A percentile compares a stretch with the other conserved stretches of the same genome.
Conservation (phyloP, 192 early-diverging fungal species). For the Backusella australiensis region DNA sequence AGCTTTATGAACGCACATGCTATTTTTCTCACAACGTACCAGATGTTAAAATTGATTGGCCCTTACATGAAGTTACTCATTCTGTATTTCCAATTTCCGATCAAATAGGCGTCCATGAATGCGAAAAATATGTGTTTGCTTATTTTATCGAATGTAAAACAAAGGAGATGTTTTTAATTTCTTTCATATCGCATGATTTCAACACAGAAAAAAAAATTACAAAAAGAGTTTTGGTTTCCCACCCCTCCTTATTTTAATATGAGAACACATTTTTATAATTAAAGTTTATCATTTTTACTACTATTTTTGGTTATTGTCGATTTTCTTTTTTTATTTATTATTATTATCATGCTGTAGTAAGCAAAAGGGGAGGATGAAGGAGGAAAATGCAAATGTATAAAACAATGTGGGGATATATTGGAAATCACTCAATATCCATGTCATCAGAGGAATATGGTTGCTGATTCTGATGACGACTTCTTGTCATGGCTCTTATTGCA, state of each 20-base stretch:
- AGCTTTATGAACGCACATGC: constrained; percentile 2
- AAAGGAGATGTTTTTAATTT: background rate
- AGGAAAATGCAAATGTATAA: background rate
- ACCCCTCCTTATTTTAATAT: background rate
- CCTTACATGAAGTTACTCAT: background rate
- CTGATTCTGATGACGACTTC: background rate
- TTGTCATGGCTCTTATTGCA: background rate
- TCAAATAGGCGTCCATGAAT: background rate
- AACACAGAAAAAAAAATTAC: background rate
- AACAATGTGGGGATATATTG: background rate
- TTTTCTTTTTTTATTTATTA: background rate
- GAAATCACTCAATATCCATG: background rate
- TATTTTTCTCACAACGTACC: constrained; percentile 3
- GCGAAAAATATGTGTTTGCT: background rate
- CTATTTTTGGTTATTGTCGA: background rate
- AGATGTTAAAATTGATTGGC: background rate
- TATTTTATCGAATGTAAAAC: background rate
- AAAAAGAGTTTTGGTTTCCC: background rate
- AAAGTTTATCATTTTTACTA: background rate
- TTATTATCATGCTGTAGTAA: background rate
- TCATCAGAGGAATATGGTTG: background rate
- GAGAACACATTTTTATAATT: background rate
- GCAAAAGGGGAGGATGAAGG: background rate
- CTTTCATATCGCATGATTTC: constrained; percentile 1
- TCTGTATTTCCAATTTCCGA: background rate